Percentiles rank a stretch among this genome's conserved stretches.
Conservation (phyloP, 305 asterid species). For the Lippia alba region DNA sequence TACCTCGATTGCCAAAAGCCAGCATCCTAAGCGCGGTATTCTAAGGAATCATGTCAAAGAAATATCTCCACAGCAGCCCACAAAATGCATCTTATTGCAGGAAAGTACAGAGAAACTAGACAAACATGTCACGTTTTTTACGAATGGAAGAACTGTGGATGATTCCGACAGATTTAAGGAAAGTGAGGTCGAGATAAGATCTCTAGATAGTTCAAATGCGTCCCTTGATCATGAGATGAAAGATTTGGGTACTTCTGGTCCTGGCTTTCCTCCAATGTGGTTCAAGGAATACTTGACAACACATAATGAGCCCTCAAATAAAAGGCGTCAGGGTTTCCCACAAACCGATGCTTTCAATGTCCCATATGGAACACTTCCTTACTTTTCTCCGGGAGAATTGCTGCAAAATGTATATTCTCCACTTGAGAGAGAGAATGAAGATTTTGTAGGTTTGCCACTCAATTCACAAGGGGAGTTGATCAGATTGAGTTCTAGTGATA, state of each 20-base stretch:
- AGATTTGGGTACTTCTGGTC: slow-evolving; percentile 37
- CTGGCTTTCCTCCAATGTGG: slow-evolving; percentile 35
- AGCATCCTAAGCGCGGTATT: slow-evolving; percentile 36
- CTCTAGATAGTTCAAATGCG: slow-evolving; percentile 33
- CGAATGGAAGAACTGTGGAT: slow-evolving; percentile 32
- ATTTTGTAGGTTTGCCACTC: slow-evolving; percentile 57
- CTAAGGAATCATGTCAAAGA: slow-evolving; percentile 37
- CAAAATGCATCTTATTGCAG: slow-evolving; percentile 25
- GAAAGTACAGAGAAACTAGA: slow-evolving; percentile 34
- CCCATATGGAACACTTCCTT: slow-evolving; percentile 41
- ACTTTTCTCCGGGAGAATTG: slow-evolving; percentile 44
- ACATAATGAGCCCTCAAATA: slow-evolving; percentile 40
- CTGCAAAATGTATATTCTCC: slow-evolving; percentile 41
- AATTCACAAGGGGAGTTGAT: slow-evolving; percentile 65
- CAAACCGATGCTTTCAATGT: slow-evolving; percentile 31
- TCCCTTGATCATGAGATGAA: slow-evolving; percentile 25
- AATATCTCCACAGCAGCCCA: slow-evolving; percentile 29
- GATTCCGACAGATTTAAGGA: slow-evolving; percentile 17
- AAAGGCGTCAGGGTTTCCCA: slow-evolving; percentile 33
- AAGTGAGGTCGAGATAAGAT: slow-evolving; percentile 33
- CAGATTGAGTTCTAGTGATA: slow-evolving; percentile 43
- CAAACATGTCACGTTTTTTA: slow-evolving; percentile 45
- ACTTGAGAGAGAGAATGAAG: slow-evolving; percentile 42
- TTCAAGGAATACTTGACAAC: slow-evolving; percentile 42
- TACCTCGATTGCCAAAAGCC: slow-evolving; percentile 31